A percentile compares a stretch with the other conserved stretches of the same genome.
Conservation (phyloP, 768 basidiomycete species). For the Tricholoma sp. region DNA sequence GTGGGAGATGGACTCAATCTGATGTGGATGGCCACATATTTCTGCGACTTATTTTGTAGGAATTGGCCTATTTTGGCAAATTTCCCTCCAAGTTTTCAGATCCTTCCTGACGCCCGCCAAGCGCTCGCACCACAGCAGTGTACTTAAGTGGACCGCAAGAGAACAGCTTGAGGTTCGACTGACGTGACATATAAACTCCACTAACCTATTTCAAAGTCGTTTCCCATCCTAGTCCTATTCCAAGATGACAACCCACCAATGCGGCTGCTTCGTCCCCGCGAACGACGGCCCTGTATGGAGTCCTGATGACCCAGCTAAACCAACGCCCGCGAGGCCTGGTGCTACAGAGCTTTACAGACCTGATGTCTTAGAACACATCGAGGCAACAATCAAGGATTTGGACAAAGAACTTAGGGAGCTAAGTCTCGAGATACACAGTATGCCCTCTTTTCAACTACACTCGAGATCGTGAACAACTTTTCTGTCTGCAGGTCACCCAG, state of each 20-base stretch:
- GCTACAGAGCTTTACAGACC: conserved; percentile 40
- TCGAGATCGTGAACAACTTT: background rate
- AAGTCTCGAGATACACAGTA: conserved; percentile 72
- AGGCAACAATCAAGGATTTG: conserved; percentile 46
- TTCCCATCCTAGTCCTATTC: background rate
- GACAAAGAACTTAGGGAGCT: conserved; percentile 50
- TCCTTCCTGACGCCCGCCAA: too few relatives aligned
- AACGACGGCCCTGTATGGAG: conserved; percentile 33
- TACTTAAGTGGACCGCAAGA: too few relatives aligned
- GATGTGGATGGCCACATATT: too few relatives aligned
- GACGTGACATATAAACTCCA: too few relatives aligned
- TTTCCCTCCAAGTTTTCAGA: too few relatives aligned
- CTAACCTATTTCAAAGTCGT: too few relatives aligned
- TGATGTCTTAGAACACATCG: conserved; percentile 59
- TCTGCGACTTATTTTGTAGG: too few relatives aligned
- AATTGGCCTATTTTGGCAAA: too few relatives aligned
- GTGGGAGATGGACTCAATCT: too few relatives aligned
- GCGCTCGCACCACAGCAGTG: too few relatives aligned
- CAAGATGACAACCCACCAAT: background rate
- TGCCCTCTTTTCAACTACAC: conserved; percentile 6
- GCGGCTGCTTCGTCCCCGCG: background rate
- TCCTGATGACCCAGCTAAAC: conserved; percentile 30
- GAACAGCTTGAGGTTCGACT: too few relatives aligned
- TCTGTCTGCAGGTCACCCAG: conserved; percentile 54
- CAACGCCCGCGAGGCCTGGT: conserved; percentile 28